Conservation (phyloP, 2,329 filamentous ascomycete genomes). For the Sporothrix phasma region DNA sequence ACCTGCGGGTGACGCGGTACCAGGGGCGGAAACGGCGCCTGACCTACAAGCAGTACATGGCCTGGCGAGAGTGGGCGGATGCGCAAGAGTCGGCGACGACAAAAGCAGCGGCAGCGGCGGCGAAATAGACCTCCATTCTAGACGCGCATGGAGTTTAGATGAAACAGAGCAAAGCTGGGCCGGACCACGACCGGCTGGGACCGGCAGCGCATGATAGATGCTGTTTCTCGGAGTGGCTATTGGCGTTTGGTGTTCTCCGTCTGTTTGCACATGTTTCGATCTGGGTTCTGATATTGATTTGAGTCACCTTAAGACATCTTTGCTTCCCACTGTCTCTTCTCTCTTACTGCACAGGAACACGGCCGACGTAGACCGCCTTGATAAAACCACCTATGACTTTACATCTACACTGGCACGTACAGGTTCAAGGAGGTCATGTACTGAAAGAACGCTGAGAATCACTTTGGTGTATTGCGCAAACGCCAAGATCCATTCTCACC, state of each 20-base stretch:
- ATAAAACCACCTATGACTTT: neutral
- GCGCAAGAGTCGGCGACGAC: neutral
- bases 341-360: neutral
- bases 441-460: neutral
- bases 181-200: neutral
- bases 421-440: neutral
- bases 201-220: neutral
- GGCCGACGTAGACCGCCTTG: no score
- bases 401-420: neutral
- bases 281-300: no score
- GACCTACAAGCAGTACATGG: conserved; percentile 63
- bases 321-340: neutral
- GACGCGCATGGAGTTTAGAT: neutral
- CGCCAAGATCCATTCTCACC: neutral
- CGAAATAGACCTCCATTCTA: neutral
- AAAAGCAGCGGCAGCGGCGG: neutral
- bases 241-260: neutral
- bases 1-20: conserved; percentile 72
- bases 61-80: conserved; percentile 62
- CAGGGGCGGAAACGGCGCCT: conserved; percentile 71
- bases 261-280: neutral
- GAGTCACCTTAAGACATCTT: no score
- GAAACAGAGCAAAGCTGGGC: neutral
- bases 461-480: neutral
- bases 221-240: neutral